phyloP scores from a whole-genome alignment of 2,329 filamentous ascomycete genomes.

The Monosporascus ibericus region DNA sequence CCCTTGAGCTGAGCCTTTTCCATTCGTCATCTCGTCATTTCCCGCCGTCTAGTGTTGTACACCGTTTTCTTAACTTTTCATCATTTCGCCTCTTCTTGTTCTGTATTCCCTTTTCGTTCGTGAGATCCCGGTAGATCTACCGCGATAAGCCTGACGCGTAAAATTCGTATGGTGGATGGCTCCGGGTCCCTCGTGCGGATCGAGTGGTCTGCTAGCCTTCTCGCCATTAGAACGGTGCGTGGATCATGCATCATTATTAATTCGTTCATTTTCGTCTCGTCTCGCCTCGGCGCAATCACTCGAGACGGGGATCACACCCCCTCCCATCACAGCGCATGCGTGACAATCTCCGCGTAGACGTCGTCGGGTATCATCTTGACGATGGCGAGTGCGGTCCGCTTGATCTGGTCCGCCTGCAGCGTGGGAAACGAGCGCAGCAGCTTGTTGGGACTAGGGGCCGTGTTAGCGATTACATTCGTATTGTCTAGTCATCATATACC shows the following conservation, averaged over 20 bases:
- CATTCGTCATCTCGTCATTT: no score
- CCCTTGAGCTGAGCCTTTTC: no score
- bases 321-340: conserved; percentile 64
- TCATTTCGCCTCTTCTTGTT: neutral
- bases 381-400: conserved; percentile 77
- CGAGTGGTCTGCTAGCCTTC: no score
- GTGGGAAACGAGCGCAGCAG: conserved; percentile 82
- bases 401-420: conserved; percentile 76
- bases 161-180: no score
- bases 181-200: no score
- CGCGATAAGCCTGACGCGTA: no score
- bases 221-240: no score
- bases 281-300: no score
- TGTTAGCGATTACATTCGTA: conserved; percentile 18
- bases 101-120: neutral
- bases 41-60: neutral
- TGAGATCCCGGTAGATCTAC: no score
- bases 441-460: conserved; percentile 71
- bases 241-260: neutral
- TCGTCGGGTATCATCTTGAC: conserved; percentile 87
- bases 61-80: neutral
- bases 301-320: neutral
- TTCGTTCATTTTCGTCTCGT: no score
- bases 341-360: conserved; percentile 83
- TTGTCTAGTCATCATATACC: neutral